Evolutionary conservation across 371 early-diverging fungal species (phyloP).

Genomic region (Lichtheimia ramosa): DNA sequence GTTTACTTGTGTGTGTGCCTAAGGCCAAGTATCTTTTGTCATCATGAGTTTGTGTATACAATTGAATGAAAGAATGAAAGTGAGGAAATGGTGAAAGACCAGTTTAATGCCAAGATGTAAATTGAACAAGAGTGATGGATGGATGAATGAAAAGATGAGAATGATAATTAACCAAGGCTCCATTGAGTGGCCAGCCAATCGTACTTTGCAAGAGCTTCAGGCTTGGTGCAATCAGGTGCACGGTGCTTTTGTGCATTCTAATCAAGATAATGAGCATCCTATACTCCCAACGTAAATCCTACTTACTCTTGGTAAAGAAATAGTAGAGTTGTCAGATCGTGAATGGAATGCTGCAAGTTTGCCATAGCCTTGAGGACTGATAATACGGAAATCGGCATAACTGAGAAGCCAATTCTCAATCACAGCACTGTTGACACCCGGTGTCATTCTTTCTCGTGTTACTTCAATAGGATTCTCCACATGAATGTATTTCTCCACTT

Average conservation of each 20-base stretch:
- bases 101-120: too few relatives aligned
- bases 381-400: constrained; percentile 31
- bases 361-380: constrained; percentile 44
- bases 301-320: constrained; percentile 38
- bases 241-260: too few relatives aligned
- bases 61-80: too few relatives aligned
- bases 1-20: too few relatives aligned
- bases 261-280: too few relatives aligned
- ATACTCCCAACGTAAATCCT: too few relatives aligned
- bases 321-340: constrained; percentile 31
- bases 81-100: too few relatives aligned
- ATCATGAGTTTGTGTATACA: too few relatives aligned
- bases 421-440: constrained; percentile 31
- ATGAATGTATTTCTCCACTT: constrained; percentile 32
- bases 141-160: too few relatives aligned
- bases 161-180: constrained; percentile 38
- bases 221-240: constrained; percentile 24
- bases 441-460: constrained; percentile 21
- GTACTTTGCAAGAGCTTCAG: constrained; percentile 27
- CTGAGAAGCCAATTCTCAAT: constrained; percentile 42
- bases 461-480: constrained; percentile 18
- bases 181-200: constrained; percentile 38
- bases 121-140: too few relatives aligned
- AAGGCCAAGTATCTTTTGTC: too few relatives aligned
- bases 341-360: constrained; percentile 45